These are phyloP conservation scores for Daucus carota DNA, from an alignment of 129 eudicot species.

Conservation along the genomic window DNA sequence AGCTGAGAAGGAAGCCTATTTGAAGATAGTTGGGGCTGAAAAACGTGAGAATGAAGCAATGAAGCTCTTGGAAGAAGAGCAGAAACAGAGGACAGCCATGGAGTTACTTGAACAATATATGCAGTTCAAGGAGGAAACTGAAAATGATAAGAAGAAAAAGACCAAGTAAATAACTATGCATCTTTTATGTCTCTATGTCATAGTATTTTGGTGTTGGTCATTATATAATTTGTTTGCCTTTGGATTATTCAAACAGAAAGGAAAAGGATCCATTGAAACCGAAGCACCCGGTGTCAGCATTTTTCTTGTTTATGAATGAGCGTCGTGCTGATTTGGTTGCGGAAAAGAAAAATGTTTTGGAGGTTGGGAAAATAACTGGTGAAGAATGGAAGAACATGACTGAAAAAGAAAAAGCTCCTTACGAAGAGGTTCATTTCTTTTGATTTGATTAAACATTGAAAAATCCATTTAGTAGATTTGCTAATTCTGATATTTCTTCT, in stretches of 20 bases:
- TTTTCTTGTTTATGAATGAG: slow-evolving; percentile 66
- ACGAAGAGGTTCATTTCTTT: slow-evolving; percentile 35
- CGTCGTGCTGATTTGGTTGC: slow-evolving; percentile 54
- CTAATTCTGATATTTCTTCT: not conserved
- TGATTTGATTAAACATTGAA: not conserved
- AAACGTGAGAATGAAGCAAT: slow-evolving; percentile 88
- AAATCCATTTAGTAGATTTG: not conserved
- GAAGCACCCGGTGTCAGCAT: slow-evolving; percentile 83
- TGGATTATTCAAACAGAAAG: slow-evolving; percentile 37
- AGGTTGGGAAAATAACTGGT: slow-evolving; percentile 75
- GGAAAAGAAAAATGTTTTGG: slow-evolving; percentile 46
- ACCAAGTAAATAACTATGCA: slow-evolving; percentile 41
- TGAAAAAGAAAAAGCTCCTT: slow-evolving; percentile 50
- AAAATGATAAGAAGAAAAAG: slow-evolving; percentile 62
- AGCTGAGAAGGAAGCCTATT: slow-evolving; percentile 70
- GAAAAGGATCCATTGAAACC: slow-evolving; percentile 91
- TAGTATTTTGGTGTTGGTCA: not conserved
- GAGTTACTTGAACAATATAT: slow-evolving; percentile 89
- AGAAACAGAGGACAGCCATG: slow-evolving; percentile 89
- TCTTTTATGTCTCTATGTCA: not conserved
- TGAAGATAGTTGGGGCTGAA: slow-evolving; percentile 61
- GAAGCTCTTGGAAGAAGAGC: slow-evolving; percentile 86
- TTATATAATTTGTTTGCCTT: not conserved
- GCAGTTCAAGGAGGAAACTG: slow-evolving; percentile 67
- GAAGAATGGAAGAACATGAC: slow-evolving; percentile 96